phyloP scores from a whole-genome alignment of 2,329 filamentous ascomycete genomes.

The Thelonectria rubi region DNA sequence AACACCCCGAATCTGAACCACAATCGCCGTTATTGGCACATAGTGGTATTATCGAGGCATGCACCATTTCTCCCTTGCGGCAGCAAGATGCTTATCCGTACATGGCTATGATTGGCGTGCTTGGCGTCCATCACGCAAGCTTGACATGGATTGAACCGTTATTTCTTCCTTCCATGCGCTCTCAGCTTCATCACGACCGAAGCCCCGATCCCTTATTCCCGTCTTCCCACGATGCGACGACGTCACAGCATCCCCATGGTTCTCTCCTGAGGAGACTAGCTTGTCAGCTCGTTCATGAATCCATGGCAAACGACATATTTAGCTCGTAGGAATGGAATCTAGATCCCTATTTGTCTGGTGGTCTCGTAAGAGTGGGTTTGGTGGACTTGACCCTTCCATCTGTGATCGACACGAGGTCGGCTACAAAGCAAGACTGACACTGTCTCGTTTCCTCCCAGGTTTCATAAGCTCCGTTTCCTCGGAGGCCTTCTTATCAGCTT shows the following conservation, averaged over 20 bases:
- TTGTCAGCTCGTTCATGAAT: background rate
- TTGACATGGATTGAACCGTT: background rate
- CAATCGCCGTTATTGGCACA: background rate
- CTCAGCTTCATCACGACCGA: background rate
- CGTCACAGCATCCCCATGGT: background rate
- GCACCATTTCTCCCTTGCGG: background rate
- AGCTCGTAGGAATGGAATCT: background rate
- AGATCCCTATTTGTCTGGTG: background rate
- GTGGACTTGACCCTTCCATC: background rate
- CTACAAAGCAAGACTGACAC: background rate
- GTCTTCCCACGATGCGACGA: background rate
- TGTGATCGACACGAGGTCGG: background rate
- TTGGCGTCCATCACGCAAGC: background rate
- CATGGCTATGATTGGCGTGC: background rate
- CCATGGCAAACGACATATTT: background rate
- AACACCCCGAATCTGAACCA: slow-evolving; percentile 7
- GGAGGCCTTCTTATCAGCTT: no score
- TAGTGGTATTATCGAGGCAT: background rate
- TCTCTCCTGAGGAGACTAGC: background rate
- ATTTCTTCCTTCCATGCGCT: background rate
- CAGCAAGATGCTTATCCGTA: background rate
- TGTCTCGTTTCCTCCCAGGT: background rate
- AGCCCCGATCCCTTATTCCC: background rate
- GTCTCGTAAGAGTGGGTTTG: background rate
- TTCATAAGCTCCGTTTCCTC: background rate